Evolutionary conservation across 2,329 filamentous ascomycete species (phyloP).

Genomic region (Sclerotinia minor): DNA sequence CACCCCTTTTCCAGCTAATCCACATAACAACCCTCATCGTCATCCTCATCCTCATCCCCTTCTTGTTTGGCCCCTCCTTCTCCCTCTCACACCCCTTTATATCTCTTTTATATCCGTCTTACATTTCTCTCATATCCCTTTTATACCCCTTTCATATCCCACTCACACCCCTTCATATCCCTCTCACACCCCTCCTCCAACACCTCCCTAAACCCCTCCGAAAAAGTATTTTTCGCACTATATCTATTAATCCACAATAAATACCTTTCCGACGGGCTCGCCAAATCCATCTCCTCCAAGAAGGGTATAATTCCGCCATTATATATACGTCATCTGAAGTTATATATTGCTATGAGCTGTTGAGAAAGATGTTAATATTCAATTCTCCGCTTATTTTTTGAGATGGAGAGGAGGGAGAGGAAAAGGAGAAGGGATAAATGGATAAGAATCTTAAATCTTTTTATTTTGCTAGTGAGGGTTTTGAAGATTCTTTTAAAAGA

Average conservation of each 20-base stretch:
- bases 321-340: rapidly evolving
- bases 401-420: not conserved
- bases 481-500: not conserved
- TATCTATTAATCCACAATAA: not conserved
- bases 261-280: not conserved
- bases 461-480: not conserved
- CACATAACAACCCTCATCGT: not conserved
- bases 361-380: not conserved
- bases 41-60: not conserved
- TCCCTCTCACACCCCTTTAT: too few relatives aligned
- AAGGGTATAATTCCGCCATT: not conserved
- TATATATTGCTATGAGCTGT: not conserved
- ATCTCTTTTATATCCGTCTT: too few relatives aligned
- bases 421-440: not conserved
- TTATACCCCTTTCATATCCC: too few relatives aligned
- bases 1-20: not conserved
- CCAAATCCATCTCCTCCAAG: not conserved
- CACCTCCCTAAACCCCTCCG: not conserved
- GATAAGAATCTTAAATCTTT: slow-evolving; percentile 2
- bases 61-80: too few relatives aligned
- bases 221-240: not conserved
- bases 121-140: too few relatives aligned
- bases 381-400: not conserved
- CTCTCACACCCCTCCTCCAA: too few relatives aligned
- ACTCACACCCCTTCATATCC: too few relatives aligned